Base-by-base conservation (phyloP, 768 basidiomycete species). In the Calocera viscosa region DNA sequence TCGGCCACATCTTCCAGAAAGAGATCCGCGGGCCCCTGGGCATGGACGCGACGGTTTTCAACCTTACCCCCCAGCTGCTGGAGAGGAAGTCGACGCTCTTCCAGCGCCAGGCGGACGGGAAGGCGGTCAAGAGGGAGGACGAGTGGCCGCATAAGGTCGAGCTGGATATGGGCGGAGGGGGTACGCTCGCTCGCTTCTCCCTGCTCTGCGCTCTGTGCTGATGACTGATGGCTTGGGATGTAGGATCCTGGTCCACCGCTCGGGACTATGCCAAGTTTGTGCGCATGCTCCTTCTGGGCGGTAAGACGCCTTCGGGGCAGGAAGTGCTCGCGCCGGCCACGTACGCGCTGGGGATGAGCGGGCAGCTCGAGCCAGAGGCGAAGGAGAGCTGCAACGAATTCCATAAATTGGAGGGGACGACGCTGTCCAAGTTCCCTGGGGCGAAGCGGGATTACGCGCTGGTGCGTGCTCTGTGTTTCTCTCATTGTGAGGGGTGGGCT, bases 371-470 rank as follows among this genome's bases (percentile, higher is more conserved):
- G 22, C 53, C 53, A 32, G 30, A 60, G 53, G 53, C 53, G 14
- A 60, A 60, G 53, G 30, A 60, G 53, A 60, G 53, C 53, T 60
- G 53, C 30, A 60, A 60, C 53, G 53, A 14, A 26, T 60, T 60
- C 30, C 53, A 60, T 26, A 60, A 32, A 16, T 19, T 60, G 30
- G 5, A 2, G 30, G 30, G 26, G 26, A 60, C 53, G 26, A 28
- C 26, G 24, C 22, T 60, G 53, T 28, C 14, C 53, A 60, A 60
- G 53, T 60, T 60, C 53, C 53, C 53, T 2, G 53, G 53, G 30
- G 53, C 53, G 30, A 60, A 60, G 53, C 11, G 53, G 30, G 53
- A 60, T 32, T 60, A 60, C 22, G 53, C 26, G 26, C 53, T 60
- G 53, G 53, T 60, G 53, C 2, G 53, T 24, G 43, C 43, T 47